Evolutionary conservation across 108 stramenopile genomes (phyloP).

Genomic region (Asterionellopsis glacialis): DNA sequence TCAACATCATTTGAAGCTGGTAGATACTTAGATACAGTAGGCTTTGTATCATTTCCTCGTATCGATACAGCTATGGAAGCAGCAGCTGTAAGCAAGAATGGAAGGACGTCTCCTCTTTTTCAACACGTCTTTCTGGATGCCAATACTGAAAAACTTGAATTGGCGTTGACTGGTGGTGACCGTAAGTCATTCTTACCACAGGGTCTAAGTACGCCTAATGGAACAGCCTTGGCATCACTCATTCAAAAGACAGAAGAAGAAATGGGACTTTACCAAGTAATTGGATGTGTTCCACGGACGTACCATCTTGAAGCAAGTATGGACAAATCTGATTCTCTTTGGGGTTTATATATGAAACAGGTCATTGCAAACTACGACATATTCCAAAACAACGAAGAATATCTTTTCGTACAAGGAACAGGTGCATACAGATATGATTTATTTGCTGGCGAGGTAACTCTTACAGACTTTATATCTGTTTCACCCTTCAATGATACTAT

Average conservation of each 20-base stretch:
- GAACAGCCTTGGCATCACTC: conserved; percentile 42
- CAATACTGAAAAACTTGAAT: conserved; percentile 25
- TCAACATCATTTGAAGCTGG: conserved; percentile 63
- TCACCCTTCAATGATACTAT: conserved; percentile 62
- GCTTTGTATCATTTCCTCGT: conserved; percentile 57
- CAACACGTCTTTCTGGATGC: conserved; percentile 47
- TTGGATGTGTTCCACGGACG: conserved; percentile 49
- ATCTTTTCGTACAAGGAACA: conserved; percentile 12
- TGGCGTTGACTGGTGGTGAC: no score
- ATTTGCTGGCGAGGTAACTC: conserved; percentile 31
- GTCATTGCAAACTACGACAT: conserved; percentile 17
- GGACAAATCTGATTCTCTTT: conserved; percentile 23
- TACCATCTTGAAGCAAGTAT: conserved; percentile 24
- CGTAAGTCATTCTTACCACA: conserved; percentile 19
- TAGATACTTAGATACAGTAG: conserved; percentile 66
- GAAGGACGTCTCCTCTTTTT: conserved; percentile 18
- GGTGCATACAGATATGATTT: conserved; percentile 41
- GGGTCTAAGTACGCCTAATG: conserved; percentile 42
- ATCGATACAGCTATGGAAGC: conserved; percentile 2
- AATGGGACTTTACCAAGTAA: conserved; percentile 34
- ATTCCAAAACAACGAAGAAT: conserved; percentile 3
- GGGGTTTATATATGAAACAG: conserved; percentile 26
- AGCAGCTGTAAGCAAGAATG: not conserved
- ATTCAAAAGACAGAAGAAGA: conserved; percentile 41
- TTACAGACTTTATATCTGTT: conserved; percentile 56